Evolutionary conservation across 345 rosid genomes (phyloP).

Genomic region (Angophora floribunda): DNA sequence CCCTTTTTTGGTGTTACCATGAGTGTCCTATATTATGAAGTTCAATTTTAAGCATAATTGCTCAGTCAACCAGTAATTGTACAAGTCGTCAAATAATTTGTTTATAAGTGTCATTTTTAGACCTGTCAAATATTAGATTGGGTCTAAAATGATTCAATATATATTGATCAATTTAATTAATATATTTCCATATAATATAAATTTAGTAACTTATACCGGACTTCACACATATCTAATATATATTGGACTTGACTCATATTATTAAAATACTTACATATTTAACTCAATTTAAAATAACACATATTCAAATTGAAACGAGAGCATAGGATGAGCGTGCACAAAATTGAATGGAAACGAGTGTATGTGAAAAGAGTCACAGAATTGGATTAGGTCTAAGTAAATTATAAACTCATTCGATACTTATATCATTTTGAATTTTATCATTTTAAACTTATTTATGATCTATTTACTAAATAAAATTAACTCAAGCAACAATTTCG

Average conservation of each 20-base stretch:
- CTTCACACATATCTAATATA: no score
- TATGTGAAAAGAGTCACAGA: fast-evolving
- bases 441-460: no score
- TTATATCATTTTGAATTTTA: no score
- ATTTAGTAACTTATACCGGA: no score
- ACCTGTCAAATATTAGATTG: neutral
- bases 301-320: no score
- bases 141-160: neutral
- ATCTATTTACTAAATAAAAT: no score
- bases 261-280: neutral
- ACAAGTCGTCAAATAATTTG: neutral
- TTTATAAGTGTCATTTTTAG: neutral
- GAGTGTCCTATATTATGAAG: fast-evolving
- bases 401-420: fast-evolving
- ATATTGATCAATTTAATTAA: neutral
- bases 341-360: fast-evolving
- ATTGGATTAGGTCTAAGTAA: fast-evolving
- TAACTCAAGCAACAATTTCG: no score
- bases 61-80: neutral
- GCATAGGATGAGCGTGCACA: fast-evolving
- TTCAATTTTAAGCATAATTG: neutral
- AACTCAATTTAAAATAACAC: neutral
- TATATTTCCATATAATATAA: no score
- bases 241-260: no score
- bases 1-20: neutral